Base-by-base conservation (phyloP, 73 alveolate genomes). In the Loxodes magnus region DNA sequence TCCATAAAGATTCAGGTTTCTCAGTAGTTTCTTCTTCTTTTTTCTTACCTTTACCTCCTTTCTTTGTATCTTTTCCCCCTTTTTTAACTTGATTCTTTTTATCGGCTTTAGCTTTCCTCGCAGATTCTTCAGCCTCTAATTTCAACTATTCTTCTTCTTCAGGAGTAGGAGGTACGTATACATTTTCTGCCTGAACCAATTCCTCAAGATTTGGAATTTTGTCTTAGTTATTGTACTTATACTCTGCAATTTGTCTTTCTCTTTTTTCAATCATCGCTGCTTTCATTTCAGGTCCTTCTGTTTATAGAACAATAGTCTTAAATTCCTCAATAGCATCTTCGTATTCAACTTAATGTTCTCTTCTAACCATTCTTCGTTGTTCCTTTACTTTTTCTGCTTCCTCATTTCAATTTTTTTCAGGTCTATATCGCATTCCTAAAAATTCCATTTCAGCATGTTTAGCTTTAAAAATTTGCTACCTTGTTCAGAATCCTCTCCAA, bases 251-350 rank as follows among this genome's bases (percentile, higher is more conserved):
- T 90, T 90, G 80, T 21, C 75, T 90, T 43, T 88, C 69, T 35
- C 96, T 49, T 44, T 84, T 93, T 60, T 75, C 76, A 16, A 62
- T 30, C 92, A 79, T 84, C 2, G 59, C 52, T 33, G 79, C 96
- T 37, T 55, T 51, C 29, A 84, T 80, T 43, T 84, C 96, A 3
- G 88, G 85, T 25, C 96, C 96, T 65, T 84, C 93, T 41, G 77
- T 75, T 28, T 77, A 79, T 15, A 56, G 57, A 34, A 84, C 90
- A 1, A 65, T 63, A 5, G 56, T 80, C 65, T 84, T 80, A 35
- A 74, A 33, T 25, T 80, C 90, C 21, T 73, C 76, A 51, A 60
- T 53, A 38, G 74, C 92, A 27, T 50, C 65, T 20, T 73, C 71
- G 44, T 64, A 84, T 15, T 73, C 77, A 21, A 74, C 52, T 54